These are phyloP conservation scores for Dalbergia cochinchinensis DNA, from an alignment of 306 rosid species.

Conservation along the genomic window DNA sequence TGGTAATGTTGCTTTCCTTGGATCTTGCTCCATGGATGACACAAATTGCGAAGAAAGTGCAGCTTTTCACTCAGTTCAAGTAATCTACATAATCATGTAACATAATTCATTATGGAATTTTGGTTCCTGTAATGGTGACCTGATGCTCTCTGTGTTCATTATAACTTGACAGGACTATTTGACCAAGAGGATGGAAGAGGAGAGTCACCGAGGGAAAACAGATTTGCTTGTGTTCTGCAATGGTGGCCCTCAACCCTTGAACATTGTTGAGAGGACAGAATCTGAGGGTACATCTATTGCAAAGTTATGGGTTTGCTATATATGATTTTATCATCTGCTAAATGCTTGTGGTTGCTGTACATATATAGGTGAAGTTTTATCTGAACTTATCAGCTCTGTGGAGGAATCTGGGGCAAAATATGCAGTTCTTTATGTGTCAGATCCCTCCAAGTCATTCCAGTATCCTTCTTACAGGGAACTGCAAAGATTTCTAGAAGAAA, in stretches of 20 bases:
- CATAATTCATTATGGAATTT: conserved; percentile 41
- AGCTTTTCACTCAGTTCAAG: conserved; percentile 69
- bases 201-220: conserved; percentile 62
- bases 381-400: conserved; percentile 68
- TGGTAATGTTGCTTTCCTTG: conserved; percentile 62
- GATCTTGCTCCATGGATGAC: conserved; percentile 69
- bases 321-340: conserved; percentile 41
- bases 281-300: conserved; percentile 72
- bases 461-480: conserved; percentile 76
- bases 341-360: conserved; percentile 39
- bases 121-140: conserved; percentile 40
- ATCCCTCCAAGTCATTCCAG: conserved; percentile 64
- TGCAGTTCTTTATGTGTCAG: conserved; percentile 87
- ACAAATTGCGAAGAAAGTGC: conserved; percentile 56
- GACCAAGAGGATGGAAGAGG: conserved; percentile 64
- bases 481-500: conserved; percentile 84
- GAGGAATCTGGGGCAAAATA: conserved; percentile 86
- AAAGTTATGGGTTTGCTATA: conserved; percentile 26
- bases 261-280: conserved; percentile 52
- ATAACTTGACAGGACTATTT: conserved; percentile 72
- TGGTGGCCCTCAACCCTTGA: conserved; percentile 54
- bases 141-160: conserved; percentile 45
- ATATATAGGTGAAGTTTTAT: conserved; percentile 70
- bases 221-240: conserved; percentile 84
- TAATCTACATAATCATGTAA: conserved; percentile 53